Conservation (phyloP, 305 asterid genomes). For the Plantago coronopus region DNA sequence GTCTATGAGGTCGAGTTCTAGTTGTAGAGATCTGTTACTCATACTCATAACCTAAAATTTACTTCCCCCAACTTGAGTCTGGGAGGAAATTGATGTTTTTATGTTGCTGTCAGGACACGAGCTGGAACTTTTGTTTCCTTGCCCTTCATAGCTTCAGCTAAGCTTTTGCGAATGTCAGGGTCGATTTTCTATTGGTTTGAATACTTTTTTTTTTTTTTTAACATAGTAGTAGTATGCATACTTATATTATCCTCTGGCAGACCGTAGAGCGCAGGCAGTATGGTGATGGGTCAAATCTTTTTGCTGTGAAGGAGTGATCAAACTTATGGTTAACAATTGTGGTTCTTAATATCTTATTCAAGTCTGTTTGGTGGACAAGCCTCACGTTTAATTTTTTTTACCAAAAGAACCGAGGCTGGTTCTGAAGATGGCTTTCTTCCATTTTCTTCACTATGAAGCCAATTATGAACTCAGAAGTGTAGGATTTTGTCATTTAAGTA, state of each 20-base stretch:
- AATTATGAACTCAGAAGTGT: conserved; percentile 5
- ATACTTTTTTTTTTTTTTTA: neutral
- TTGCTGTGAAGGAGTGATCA: neutral
- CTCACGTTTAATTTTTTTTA: conserved; percentile 10
- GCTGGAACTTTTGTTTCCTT: neutral
- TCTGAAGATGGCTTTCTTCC: conserved; percentile 25
- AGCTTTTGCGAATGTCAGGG: no score
- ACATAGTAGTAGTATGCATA: neutral
- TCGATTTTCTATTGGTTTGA: neutral
- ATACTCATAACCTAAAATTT: no score
- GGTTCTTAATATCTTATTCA: conserved; percentile 13
- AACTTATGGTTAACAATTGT: neutral
- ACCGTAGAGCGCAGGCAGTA: neutral
- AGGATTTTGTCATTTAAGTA: neutral
- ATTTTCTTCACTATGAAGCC: conserved; percentile 25
- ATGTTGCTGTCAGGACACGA: neutral
- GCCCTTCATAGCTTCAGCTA: no score
- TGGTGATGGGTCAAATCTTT: neutral
- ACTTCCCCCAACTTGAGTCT: no score
- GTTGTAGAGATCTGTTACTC: no score
- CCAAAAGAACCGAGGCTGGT: conserved; percentile 22
- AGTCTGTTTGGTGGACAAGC: conserved; percentile 11
- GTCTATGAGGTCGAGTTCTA: no score
- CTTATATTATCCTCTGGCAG: neutral
- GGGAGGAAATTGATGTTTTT: neutral